phyloP scores from a whole-genome alignment of 1,284 basidiomycete species.

The Naganishia liquefaciens region DNA sequence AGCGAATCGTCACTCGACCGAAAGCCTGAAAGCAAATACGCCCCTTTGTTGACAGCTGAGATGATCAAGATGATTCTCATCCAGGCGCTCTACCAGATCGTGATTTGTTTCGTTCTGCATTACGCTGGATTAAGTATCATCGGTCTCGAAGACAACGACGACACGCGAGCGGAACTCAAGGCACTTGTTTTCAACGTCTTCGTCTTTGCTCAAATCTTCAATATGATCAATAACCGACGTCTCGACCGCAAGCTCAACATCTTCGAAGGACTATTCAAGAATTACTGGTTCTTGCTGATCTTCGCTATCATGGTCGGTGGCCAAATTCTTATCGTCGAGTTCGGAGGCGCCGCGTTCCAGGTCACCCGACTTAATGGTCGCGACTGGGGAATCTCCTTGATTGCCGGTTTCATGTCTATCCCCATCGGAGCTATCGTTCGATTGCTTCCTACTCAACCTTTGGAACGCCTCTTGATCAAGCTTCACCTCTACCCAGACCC shows the following conservation, averaged over 20 bases:
- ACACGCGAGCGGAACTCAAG: constrained; percentile 62
- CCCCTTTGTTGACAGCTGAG: constrained; percentile 83
- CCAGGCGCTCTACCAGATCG: constrained; percentile 86
- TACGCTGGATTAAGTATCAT: constrained; percentile 78
- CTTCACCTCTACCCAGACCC: constrained; percentile 68
- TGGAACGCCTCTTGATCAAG: constrained; percentile 70
- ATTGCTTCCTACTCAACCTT: constrained; percentile 73
- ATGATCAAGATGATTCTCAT: constrained; percentile 94
- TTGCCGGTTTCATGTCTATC: constrained; percentile 78
- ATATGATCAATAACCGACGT: constrained; percentile 87
- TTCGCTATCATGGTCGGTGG: constrained; percentile 78
- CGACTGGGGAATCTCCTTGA: constrained; percentile 90
- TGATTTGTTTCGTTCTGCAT: constrained; percentile 83
- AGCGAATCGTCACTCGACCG: constrained; percentile 76
- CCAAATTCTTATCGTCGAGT: constrained; percentile 85
- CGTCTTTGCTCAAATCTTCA: constrained; percentile 93
- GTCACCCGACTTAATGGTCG: constrained; percentile 75
- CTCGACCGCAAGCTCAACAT: constrained; percentile 85
- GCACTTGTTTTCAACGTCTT: constrained; percentile 95
- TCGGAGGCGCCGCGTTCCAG: constrained; percentile 88
- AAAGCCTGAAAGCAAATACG: constrained; percentile 83
- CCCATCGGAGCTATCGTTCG: constrained; percentile 85
- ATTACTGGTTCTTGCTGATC: constrained; percentile 85
- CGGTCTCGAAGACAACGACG: constrained; percentile 56
- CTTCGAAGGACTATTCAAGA: constrained; percentile 77